Evolutionary conservation across 2,329 filamentous ascomycete species (phyloP), one percentile per base, ranked within the genome.

Genomic region (Neospermospora avenae): DNA sequence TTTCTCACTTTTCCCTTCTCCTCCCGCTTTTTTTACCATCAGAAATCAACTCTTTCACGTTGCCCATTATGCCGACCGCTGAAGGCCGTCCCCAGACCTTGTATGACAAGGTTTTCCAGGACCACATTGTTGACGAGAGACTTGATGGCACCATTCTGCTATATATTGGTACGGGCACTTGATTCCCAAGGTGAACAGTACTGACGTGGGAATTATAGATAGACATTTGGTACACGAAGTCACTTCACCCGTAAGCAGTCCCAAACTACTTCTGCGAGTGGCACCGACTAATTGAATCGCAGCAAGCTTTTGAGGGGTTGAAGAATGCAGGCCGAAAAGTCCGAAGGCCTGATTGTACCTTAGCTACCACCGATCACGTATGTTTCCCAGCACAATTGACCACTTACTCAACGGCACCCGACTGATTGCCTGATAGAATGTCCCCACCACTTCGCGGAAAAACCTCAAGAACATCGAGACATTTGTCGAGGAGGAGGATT

Each of bases 151-250:
- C 93, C 60, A 81, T 96, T 70, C 80, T 96, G 66, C 82, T 98
- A 61, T 98, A 98, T 76, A 98, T 98, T 73, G 91, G 91, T 92
- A 80, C 68, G 85, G 75, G 25, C 16, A 13, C 5, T 45, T n/a
- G 8, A 3, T 24, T 28, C 14, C 16, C 13, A 11, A 16, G 18
- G 24, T 35, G 37, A 10, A n/a, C 20, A 18, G 3, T 28, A 39
- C 65, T 71, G 44, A 71, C 60, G 24, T 44, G 42, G 51, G 48
- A 1, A 13, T 39, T 60, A 59, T 70, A 93, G 91, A 96, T 78
- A 85, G 95, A 76, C 95, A 99, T 81, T 83, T 99, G 64, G 93
- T 98, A 64, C 95, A 99, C 75, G 95, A 99, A 81, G 95, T 99
- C 74, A 99, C 95, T 70, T 97, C 93, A 70, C 95, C 95, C 65